Base-by-base conservation (phyloP, 1,284 basidiomycete genomes). In the Phaffia rhodozyma region DNA sequence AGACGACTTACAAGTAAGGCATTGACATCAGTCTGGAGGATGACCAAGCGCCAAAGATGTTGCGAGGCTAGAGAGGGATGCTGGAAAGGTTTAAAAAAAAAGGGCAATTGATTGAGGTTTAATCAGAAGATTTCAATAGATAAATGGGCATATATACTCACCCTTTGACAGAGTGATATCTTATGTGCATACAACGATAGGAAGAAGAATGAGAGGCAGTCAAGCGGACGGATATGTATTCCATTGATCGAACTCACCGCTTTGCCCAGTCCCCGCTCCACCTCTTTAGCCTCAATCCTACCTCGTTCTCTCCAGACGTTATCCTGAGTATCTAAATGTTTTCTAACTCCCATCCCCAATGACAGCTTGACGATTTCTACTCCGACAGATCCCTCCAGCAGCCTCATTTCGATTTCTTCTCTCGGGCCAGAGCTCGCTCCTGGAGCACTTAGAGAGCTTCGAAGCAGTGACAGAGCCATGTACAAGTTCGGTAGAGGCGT, bases 321-420 rank as follows among this genome's bases (percentile, higher is more conserved):
- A 6, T 25, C 27, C 29, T 29, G 30, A 1, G 1, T n/a, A 32
- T 32, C 21, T 20, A 43, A 43, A 7, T 43, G 2, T 7, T 21
- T n/a, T 48, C 30, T 21, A 38, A 11, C 32, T 0, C 30, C 52
- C 25, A 27, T 29, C 3, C 47, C 43, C 4, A 61, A 29, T 48
- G 38, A 25, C 2, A 55, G 18, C 51, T 55, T 43, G 11, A 52
- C 49, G 20, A 58, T 53, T 38, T 55, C 38, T 2, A 61, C 13
- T 6, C 63, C 63, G 6, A 61, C 38, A 49, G 48, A 55, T 2
- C 58, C 63, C 23, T 65, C 63, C 23, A 61, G 6, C n/a, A 55
- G 47, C 38, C 63, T 43, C 23, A 65, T 34, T 43, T 65, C 58
- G 20, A 65, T 25, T 29, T 65, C 63, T 25, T 65, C 63, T 47